Evolutionary conservation across 1,139 yeast genomes (phyloP), one percentile per base, ranked within the genome.

Genomic region (Geotrichum citri-aurantii): DNA sequence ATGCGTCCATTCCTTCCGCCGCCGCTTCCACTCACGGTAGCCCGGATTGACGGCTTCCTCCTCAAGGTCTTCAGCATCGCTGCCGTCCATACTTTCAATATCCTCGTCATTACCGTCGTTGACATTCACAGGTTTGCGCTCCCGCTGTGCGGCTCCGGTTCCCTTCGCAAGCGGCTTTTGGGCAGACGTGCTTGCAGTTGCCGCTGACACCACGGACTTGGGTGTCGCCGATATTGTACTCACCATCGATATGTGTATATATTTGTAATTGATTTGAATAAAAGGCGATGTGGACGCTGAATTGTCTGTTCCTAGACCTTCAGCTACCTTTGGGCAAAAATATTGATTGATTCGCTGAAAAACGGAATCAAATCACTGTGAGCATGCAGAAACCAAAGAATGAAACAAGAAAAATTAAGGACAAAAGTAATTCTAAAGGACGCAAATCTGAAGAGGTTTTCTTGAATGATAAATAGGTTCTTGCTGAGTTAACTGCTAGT

Each of bases 21-120:
- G 61, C n/a, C 63, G 58, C 48, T 68, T 68, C 73, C 73, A 70
- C 56, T 67, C 66, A 37, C 62, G 56, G 49, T 66, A 68, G n/a
- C 71, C 73, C 5, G 68, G 67, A 48, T 69, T 69, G 50, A 63
- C 59, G 26, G 57, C 52, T 52, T 68, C 70, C 53, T 69, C 70
- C 19, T 66, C 71, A n/a, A 63, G 66, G 12, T 53, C 57, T n/a
- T 53, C 54, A n/a, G 48, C 51, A 29, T 57, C 59, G 4, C 29
- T 31, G 14, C 48, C 53, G 26, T 47, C 29, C 6, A 44, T 46
- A 37, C 55, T 56, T 3, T 51, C 51, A 26, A 54, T 54, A n/a
- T 49, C 53, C 27, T 37, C 49, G 21, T 54, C 53, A 7, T 27
- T 37, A 14, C 19, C 44, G 24, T 46, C 50, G 21, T 50, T 50